phyloP scores from a whole-genome alignment of 2,329 filamentous ascomycete genomes.

The Coniochaeta prunicola region DNA sequence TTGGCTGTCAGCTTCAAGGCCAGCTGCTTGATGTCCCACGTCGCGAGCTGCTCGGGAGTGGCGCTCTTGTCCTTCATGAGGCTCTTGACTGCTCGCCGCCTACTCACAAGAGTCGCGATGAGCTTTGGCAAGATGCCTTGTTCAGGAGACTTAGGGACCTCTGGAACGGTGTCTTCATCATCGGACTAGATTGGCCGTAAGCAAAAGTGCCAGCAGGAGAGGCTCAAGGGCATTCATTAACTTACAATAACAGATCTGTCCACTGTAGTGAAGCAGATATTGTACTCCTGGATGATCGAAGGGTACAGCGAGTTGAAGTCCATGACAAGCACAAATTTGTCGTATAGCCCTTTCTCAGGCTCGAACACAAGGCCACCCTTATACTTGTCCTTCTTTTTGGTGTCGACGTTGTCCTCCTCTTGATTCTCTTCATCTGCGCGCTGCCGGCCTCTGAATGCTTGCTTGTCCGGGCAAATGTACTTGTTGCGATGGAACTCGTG shows the following conservation, averaged over 20 bases:
- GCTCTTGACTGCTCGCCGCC: conserved; percentile 86
- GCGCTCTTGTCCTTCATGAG: conserved; percentile 93
- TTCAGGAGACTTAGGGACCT: conserved; percentile 70
- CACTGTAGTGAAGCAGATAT: conserved; percentile 98
- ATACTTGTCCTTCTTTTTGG: conserved; percentile 98
- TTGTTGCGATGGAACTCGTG: conserved; percentile 96
- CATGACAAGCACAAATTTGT: conserved; percentile 98
- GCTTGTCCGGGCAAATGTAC: conserved; percentile 96
- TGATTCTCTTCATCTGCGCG: conserved; percentile 64
- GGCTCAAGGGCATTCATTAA: conserved; percentile 5
- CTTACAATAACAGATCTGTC: conserved; percentile 67
- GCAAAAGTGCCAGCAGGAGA: conserved; percentile 4
- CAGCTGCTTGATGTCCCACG: conserved; percentile 97
- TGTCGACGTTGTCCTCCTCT: conserved; percentile 62
- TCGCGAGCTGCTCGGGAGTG: conserved; percentile 76
- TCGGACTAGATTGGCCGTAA: conserved; percentile 46
- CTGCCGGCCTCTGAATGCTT: conserved; percentile 67
- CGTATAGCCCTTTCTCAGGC: conserved; percentile 93
- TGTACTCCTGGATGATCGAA: conserved; percentile 98
- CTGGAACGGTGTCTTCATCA: conserved; percentile 82
- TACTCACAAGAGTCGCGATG: conserved; percentile 84
- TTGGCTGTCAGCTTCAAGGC: conserved; percentile 96
- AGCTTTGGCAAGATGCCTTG: conserved; percentile 84
- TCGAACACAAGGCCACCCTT: conserved; percentile 98
- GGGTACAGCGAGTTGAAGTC: conserved; percentile 99